Percentiles rank a stretch among this genome's conserved stretches.
Evolutionary conservation across 371 early-diverging fungal genomes (phyloP).

Genomic region (Choanephora cucurbitarum): DNA sequence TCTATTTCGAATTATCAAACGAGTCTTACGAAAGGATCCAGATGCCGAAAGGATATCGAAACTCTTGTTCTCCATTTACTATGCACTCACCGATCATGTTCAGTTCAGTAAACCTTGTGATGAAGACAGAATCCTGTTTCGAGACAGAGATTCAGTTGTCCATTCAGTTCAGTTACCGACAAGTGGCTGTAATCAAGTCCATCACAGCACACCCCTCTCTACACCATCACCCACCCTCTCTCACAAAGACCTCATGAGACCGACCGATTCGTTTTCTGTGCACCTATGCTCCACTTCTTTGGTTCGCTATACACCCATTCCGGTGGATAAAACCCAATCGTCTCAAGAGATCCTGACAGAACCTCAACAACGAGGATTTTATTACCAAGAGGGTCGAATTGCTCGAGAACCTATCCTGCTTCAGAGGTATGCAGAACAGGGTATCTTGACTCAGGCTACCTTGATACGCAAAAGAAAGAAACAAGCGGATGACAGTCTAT

Average conservation of each 20-base stretch:
- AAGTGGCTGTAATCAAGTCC: too few species aligned
- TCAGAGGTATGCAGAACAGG: constrained; percentile 51
- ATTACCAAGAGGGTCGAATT: constrained; percentile 48
- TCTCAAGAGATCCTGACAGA: constrained; percentile 27
- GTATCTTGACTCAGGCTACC: constrained; percentile 45
- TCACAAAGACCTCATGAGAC: constrained; percentile 9
- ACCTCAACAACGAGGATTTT: constrained; percentile 48
- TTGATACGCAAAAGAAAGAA: constrained; percentile 47
- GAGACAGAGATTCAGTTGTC: constrained; percentile 21
- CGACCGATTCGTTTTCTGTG: constrained; percentile 31
- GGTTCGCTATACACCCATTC: constrained; percentile 1
- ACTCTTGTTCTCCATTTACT: constrained; percentile 44
- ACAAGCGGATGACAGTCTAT: constrained; percentile 23
- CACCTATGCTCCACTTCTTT: constrained; percentile 31
- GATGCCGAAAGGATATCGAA: constrained; percentile 41
- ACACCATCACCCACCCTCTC: background rate
- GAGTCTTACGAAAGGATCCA: constrained; percentile 40
- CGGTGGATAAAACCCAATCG: background rate
- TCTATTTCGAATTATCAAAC: constrained; percentile 44
- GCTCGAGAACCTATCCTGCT: constrained; percentile 40
- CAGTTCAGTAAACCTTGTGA: constrained; percentile 40
- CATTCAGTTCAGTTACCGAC: constrained; percentile 36
- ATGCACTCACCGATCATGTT: constrained; percentile 45
- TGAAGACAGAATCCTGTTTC: constrained; percentile 41
- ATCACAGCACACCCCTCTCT: too few species aligned